A percentile compares a stretch with the other conserved stretches of the same genome.
phyloP scores from a whole-genome alignment of 345 rosid genomes.

The Rhodamnia rubescens region DNA sequence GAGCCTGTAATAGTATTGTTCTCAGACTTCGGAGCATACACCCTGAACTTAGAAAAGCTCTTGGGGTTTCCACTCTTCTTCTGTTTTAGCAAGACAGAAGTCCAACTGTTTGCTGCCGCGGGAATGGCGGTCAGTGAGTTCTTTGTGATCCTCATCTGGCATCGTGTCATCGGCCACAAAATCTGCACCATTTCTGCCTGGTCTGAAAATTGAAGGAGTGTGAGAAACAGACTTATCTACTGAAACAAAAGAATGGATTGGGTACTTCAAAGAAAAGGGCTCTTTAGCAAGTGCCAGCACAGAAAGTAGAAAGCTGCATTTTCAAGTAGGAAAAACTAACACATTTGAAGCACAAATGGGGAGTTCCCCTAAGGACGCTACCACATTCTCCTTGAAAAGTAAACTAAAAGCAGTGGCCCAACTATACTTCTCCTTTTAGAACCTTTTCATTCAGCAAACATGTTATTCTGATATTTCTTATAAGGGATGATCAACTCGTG shows the following conservation, averaged over 20 bases:
- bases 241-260: too few relatives aligned
- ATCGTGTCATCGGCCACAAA: conserved; percentile 58
- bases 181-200: conserved; percentile 65
- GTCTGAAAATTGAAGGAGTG: conserved; percentile 10
- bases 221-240: too few relatives aligned
- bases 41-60: conserved; percentile 37
- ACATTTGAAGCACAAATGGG: not conserved
- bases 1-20: conserved; percentile 45
- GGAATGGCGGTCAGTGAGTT: conserved; percentile 25
- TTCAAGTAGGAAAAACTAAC: not conserved
- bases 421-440: rapidly evolving
- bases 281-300: not conserved
- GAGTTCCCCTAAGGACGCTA: not conserved
- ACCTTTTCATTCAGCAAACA: not conserved
- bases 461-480: not conserved
- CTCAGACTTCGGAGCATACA: conserved; percentile 54
- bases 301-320: not conserved
- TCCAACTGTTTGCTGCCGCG: conserved; percentile 41
- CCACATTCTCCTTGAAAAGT: not conserved
- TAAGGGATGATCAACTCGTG: not conserved
- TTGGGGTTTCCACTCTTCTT: conserved; percentile 7
- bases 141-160: conserved; percentile 59
- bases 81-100: conserved; percentile 39
- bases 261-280: not conserved
- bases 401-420: rapidly evolving